Evolutionary conservation across 495 filamentous ascomycete genomes (phyloP).

Genomic region (Aspergillus heteromorphus): DNA sequence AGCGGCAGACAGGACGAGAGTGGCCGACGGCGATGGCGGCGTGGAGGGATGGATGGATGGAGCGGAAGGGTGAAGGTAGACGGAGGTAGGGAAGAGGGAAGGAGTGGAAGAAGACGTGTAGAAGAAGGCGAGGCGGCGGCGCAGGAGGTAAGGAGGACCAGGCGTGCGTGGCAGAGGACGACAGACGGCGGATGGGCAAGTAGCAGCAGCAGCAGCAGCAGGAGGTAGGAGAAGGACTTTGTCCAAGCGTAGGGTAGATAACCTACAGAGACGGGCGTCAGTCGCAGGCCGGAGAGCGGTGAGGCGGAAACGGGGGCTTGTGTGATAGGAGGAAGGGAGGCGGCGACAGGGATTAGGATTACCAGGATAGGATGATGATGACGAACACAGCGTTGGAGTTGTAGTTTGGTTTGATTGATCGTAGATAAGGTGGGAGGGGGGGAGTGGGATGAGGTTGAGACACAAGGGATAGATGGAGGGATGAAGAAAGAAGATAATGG

Average conservation of each 20-base stretch:
- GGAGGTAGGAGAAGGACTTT: not conserved
- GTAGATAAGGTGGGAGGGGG: conserved; percentile 1
- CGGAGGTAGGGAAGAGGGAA: conserved; percentile 6
- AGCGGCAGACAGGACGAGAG: conserved; percentile 9
- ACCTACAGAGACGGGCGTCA: not conserved
- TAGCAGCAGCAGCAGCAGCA: too few relatives aligned
- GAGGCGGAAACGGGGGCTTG: conserved; percentile 17
- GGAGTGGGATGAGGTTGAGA: conserved; percentile 9
- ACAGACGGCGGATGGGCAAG: not conserved
- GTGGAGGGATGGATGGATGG: conserved; percentile 1
- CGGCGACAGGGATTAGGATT: conserved; percentile 4
- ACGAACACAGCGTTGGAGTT: conserved; percentile 1
- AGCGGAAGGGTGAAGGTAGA: conserved; percentile 1
- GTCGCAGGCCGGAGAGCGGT: conserved; percentile 24
- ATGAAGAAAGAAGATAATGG: too few relatives aligned
- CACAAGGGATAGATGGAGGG: conserved; percentile 14
- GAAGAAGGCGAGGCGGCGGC: conserved; percentile 1
- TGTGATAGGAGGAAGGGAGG: conserved; percentile 8
- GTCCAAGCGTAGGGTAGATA: not conserved
- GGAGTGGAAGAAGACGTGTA: not conserved
- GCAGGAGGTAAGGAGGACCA: not conserved
- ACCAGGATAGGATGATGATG: conserved; percentile 3
- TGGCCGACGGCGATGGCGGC: conserved; percentile 6
- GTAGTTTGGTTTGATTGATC: not conserved
- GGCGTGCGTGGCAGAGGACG: conserved; percentile 1